Evolutionary conservation across 2,329 filamentous ascomycete genomes (phyloP).

Genomic region (Samsoniella hepiali): DNA sequence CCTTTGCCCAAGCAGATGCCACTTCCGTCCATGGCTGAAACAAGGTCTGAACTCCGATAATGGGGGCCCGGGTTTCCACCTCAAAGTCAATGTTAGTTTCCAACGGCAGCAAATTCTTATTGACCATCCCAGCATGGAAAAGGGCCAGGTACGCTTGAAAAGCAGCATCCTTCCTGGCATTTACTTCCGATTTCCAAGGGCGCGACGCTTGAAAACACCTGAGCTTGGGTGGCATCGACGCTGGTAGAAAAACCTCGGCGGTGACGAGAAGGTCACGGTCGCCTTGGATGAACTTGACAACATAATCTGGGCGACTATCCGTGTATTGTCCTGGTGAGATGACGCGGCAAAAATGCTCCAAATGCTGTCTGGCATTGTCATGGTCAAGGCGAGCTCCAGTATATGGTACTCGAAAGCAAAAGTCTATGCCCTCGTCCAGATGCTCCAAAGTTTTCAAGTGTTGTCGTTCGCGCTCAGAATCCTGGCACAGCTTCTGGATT

Average conservation of each 20-base stretch:
- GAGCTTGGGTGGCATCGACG: conserved; percentile 55
- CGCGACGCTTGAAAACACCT: conserved; percentile 26
- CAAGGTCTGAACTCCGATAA: conserved; percentile 35
- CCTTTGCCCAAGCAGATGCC: conserved; percentile 40
- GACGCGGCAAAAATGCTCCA: conserved; percentile 75
- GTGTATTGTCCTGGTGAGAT: conserved; percentile 58
- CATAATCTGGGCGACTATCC: conserved; percentile 66
- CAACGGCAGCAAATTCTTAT: conserved; percentile 72
- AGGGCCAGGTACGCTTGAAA: conserved; percentile 75
- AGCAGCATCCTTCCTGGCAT: conserved; percentile 75
- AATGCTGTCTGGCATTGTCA: conserved; percentile 69
- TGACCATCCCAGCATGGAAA: conserved; percentile 68
- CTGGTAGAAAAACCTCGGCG: conserved; percentile 68
- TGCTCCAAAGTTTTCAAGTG: conserved; percentile 49
- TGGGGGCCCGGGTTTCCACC: conserved; percentile 36
- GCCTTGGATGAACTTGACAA: conserved; percentile 42
- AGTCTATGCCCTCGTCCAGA: conserved; percentile 24
- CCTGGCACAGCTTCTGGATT: conserved; percentile 69
- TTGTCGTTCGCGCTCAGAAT: conserved; percentile 54
- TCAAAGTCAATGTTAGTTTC: conserved; percentile 39
- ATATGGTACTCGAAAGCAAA: conserved; percentile 36
- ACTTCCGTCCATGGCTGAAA: conserved; percentile 48
- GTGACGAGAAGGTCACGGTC: conserved; percentile 34
- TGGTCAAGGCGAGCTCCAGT: conserved; percentile 66
- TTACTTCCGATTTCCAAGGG: conserved; percentile 66